Percentiles rank a stretch among this genome's conserved stretches.
Evolutionary conservation across 2,329 filamentous ascomycete species (phyloP).

Genomic region (Phaeosphaeria sp.): DNA sequence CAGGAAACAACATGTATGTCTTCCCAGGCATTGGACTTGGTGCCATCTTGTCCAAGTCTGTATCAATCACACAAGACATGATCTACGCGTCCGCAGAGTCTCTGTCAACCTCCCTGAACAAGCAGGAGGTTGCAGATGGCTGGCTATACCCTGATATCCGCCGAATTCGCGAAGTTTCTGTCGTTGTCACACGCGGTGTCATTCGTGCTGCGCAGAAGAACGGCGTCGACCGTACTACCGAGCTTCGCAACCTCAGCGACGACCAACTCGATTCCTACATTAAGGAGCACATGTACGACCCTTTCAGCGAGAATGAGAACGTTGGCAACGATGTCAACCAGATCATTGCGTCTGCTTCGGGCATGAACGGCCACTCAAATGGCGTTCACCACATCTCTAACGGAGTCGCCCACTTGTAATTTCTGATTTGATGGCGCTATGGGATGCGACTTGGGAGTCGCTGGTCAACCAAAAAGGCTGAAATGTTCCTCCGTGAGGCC

Average conservation of each 20-base stretch:
- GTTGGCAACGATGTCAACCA: conserved; percentile 48
- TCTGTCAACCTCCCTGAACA: conserved; percentile 77
- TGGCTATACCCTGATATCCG: conserved; percentile 91
- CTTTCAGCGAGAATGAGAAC: conserved; percentile 54
- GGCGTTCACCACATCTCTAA: conserved; percentile 35
- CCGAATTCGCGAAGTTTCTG: conserved; percentile 88
- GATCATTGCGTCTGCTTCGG: conserved; percentile 32
- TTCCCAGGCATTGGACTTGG: conserved; percentile 96
- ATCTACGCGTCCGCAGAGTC: conserved; percentile 91
- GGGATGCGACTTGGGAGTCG: conserved; percentile 12
- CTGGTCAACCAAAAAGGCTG: conserved; percentile 18
- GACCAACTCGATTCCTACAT: conserved; percentile 74
- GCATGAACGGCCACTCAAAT: conserved; percentile 30
- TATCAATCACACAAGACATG: conserved; percentile 91
- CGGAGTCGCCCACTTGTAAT: conserved; percentile 42
- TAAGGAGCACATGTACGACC: conserved; percentile 59
- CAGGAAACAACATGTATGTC: conserved; percentile 91
- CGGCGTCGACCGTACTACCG: conserved; percentile 62
- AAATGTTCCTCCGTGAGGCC: conserved; percentile 7
- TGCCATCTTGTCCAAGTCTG: conserved; percentile 87
- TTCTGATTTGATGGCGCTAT: conserved; percentile 18
- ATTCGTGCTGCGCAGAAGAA: conserved; percentile 90
- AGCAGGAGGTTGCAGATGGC: conserved; percentile 80
- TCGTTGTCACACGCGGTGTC: conserved; percentile 86
- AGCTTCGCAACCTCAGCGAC: conserved; percentile 72